Conservation (phyloP, 2,329 filamentous ascomycete species). For the Scytalidium lignicola region DNA sequence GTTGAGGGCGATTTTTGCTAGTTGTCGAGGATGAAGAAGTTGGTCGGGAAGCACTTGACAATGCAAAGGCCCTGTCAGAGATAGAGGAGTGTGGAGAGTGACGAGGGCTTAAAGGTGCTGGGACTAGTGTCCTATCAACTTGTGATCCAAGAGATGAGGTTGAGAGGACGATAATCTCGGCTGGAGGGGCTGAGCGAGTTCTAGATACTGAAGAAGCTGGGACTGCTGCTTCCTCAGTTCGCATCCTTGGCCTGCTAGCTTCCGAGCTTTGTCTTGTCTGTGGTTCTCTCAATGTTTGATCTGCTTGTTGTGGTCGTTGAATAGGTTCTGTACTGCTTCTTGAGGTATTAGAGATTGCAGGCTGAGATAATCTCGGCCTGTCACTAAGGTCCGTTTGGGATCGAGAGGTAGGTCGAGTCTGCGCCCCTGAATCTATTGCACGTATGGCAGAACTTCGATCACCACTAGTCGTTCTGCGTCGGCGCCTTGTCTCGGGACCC, state of each 20-base stretch:
- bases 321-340: conserved; percentile 26
- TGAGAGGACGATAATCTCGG: conserved; percentile 16
- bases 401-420: conserved; percentile 46
- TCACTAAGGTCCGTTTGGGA: conserved; percentile 61
- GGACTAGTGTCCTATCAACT: conserved; percentile 19
- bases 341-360: conserved; percentile 12
- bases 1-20: conserved; percentile 30
- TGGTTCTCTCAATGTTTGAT: conserved; percentile 2
- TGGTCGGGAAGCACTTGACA: conserved; percentile 24
- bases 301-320: conserved; percentile 6
- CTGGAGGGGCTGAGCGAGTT: conserved; percentile 15
- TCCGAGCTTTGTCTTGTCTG: conserved; percentile 15
- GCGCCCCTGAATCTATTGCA: conserved; percentile 32
- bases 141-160: conserved; percentile 7
- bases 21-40: conserved; percentile 25
- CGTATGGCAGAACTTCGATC: conserved; percentile 51
- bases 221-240: conserved; percentile 11
- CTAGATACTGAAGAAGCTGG: conserved; percentile 2
- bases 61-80: conserved; percentile 22
- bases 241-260: conserved; percentile 9
- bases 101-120: conserved; percentile 24
- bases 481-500: conserved; percentile 39
- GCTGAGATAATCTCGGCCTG: conserved; percentile 26
- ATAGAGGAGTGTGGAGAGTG: conserved; percentile 11
- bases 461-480: conserved; percentile 46